phyloP scores from a whole-genome alignment of 139 green algal genomes.

The Dunaliella primolecta region DNA sequence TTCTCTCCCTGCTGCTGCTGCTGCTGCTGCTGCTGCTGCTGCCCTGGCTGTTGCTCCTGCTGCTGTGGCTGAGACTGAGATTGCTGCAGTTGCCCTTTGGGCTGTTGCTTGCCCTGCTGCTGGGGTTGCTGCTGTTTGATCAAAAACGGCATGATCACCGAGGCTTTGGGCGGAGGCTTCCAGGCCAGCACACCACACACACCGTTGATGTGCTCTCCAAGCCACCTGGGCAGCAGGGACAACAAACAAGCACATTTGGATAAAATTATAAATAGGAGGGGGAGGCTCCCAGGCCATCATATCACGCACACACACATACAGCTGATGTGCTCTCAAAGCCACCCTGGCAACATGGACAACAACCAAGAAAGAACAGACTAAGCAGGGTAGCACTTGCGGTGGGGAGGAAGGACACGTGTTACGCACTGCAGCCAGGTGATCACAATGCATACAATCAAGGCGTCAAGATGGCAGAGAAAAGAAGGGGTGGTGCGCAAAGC shows the following conservation, averaged over 20 bases:
- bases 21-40: too few species aligned
- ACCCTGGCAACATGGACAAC: background rate
- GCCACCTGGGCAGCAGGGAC: constrained; percentile 55
- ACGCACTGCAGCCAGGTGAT: too few species aligned
- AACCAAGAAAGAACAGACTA: too few species aligned
- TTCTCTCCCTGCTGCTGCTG: too few species aligned
- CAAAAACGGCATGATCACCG: constrained; percentile 10
- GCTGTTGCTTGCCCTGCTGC: too few species aligned
- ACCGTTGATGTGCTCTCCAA: constrained; percentile 77
- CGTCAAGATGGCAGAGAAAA: too few species aligned
- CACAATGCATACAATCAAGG: too few species aligned
- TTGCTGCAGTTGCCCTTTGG: too few species aligned
- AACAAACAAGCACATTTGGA: too few species aligned
- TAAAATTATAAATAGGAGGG: background rate
- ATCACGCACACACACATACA: background rate
- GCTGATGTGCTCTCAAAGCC: background rate
- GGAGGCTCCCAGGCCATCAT: background rate
- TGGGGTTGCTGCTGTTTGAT: background rate
- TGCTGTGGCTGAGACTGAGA: background rate
- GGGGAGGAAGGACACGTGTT: too few species aligned
- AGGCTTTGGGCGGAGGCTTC: constrained; percentile 15
- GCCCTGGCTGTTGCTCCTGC: background rate
- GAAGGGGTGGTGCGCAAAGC: too few species aligned
- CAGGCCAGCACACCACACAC: constrained; percentile 52
- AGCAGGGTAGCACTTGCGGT: too few species aligned